Base-by-base conservation (phyloP, 2,329 filamentous ascomycete species). In the Curvularia sp. region DNA sequence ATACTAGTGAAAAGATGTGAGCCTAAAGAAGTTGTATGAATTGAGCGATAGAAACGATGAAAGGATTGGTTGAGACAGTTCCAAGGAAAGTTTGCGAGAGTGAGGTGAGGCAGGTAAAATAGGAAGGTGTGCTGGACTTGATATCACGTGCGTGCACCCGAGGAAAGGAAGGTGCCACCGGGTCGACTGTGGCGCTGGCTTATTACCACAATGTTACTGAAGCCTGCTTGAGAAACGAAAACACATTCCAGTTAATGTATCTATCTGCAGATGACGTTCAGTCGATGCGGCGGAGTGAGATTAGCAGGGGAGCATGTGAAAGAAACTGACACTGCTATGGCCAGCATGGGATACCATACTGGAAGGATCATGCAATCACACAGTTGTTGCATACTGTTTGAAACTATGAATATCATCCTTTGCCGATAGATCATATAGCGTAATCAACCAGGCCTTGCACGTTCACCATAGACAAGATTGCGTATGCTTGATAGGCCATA, bases 401-500 rank as follows among this genome's bases (percentile, higher is more conserved):
- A 23, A 21, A 25, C 5, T n/a, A 23, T 2, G 8, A 13, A 7
- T 1, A 3, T n/a, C 19, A 8, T 18, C 10, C 4, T 9, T 45
- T 30, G 23, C 15, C 3, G 3, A 23, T 15, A 27, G 13, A n/a
- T 49, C 13, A 53, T 52, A 27, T 55, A 36, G 2, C 34, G n/a
- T n/a, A n/a, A 6, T 36, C 6, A 36, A 15, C 13, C 12, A 36
- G 12, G n/a, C n/a, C 13, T n/a, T 10, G 9, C 3, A 15, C 10
- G 30, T 34, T 41, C 38, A 47, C 43, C 13, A 8, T 19, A 30
- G 6, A 46, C 8, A 13, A 34, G 27, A 61, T 41, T 58, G 39
- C 49, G 57, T 63, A 59, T 59, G 65, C 63, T 65, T 30, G 39
- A 63, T 54, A 60, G 49, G 65, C 63, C 50, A 60, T 61, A 63